Evolutionary conservation across 495 filamentous ascomycete species (phyloP).

Genomic region (Penicillium roqueforti): DNA sequence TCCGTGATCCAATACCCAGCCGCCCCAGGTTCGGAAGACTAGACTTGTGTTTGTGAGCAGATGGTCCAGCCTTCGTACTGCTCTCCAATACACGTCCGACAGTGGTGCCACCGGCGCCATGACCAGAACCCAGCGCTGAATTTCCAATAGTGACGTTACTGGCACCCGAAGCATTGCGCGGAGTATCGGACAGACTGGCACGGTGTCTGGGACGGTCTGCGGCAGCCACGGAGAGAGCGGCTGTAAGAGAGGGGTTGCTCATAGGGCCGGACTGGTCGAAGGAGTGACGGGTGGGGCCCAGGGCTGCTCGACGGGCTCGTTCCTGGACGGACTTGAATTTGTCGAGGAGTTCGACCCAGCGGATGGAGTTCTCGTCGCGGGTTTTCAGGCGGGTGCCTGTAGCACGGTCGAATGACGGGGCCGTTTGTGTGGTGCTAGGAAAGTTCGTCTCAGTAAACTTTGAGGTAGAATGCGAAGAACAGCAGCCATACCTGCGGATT

Average conservation of each 20-base stretch:
- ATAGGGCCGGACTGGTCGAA: slow-evolving; percentile 24
- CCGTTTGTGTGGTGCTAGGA: slow-evolving; percentile 15
- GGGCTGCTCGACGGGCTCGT: slow-evolving; percentile 53
- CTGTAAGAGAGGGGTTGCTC: slow-evolving; percentile 26
- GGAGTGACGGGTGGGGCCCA: slow-evolving; percentile 34
- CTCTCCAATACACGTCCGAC: slow-evolving; percentile 20
- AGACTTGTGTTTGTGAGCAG: slow-evolving; percentile 53
- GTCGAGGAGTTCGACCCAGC: slow-evolving; percentile 92
- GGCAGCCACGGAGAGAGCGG: slow-evolving; percentile 32
- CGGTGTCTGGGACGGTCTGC: slow-evolving; percentile 41
- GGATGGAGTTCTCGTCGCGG: slow-evolving; percentile 76
- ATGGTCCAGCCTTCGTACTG: slow-evolving; percentile 21
- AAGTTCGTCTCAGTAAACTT: slow-evolving; percentile 11
- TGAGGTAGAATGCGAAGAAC: neutral
- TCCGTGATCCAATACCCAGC: slow-evolving; percentile 61
- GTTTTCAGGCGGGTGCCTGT: slow-evolving; percentile 67
- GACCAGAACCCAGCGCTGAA: slow-evolving; percentile 35
- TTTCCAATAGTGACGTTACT: slow-evolving; percentile 21
- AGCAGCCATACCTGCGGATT: slow-evolving; percentile 68
- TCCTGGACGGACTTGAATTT: slow-evolving; percentile 93
- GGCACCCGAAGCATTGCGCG: slow-evolving; percentile 26
- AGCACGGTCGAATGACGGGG: slow-evolving; percentile 59
- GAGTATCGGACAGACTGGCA: slow-evolving; percentile 38
- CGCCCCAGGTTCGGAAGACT: slow-evolving; percentile 68
- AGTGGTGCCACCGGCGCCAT: neutral